Evolutionary conservation across 805 yeast genomes (phyloP), one percentile per base, ranked within the genome.

Genomic region (Saturnispora besseyi): DNA sequence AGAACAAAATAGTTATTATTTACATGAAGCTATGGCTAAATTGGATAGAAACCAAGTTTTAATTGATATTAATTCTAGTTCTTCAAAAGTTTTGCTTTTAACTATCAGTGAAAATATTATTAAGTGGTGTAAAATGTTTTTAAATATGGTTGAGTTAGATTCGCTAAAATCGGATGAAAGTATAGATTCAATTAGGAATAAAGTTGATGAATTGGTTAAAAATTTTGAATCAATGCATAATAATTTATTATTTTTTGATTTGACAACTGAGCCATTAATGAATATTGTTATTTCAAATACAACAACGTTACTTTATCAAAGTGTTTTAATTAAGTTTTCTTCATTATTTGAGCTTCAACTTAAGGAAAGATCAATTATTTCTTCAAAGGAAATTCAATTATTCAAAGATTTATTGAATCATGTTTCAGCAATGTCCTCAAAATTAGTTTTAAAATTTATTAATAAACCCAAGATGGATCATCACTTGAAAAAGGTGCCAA

Each of bases 81-180:
- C 64, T 11, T 62, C 68, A 3, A 55, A 52, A 33, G 55, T 61
- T 12, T 51, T 64, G 30, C 45, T 63, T 26, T 51, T 64, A 40
- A 60, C 67, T 1, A 55, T 64, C 18, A 54, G 64, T 21, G 68
- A 65, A 50, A 62, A 65, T 51, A 58, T 64, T 18, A 56, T 58
- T 9, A 62, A 59, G 53, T 65, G 68, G 68, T 59, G 65, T 50
- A 62, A 57, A 49, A 62, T 59, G 55, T 63, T 65, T 46, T 48
- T 62, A 3, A 59, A 57, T 46, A 52, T 60, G 53, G 65, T 62
- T n/a, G 62, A 61, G 32, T 48, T 59, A 26, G 59, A 58, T 12
- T 54, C 64, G 13, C 50, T 64, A 15, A 55, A 56, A 44, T 18
- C 53, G 1, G 54, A 52, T 30, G 48, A 54, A 7, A 56, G 57